Evolutionary conservation across 805 yeast genomes (phyloP).

Genomic region (Pichia nanzhaoensis): DNA sequence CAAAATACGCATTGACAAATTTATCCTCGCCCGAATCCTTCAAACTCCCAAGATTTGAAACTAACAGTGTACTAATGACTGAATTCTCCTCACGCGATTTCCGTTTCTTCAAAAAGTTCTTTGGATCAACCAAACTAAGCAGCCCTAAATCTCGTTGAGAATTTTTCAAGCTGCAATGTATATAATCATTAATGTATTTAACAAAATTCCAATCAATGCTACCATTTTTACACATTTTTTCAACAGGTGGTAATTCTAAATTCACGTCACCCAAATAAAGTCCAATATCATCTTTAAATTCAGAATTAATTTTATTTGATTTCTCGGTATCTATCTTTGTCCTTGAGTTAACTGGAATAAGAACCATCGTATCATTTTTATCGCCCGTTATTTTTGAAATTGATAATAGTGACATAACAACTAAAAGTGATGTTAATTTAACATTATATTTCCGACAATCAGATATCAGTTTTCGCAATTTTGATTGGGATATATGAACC

Average conservation of each 20-base stretch:
- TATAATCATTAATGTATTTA: constrained; percentile 9
- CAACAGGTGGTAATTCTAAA: constrained; percentile 9
- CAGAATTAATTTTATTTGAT: not conserved
- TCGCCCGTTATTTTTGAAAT: constrained; percentile 11
- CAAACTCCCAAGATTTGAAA: constrained; percentile 10
- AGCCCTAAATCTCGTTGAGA: constrained; percentile 13
- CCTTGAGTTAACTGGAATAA: constrained; percentile 13
- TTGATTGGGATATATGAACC: constrained; percentile 4
- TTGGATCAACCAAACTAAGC: constrained; percentile 10
- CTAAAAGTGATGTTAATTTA: constrained; percentile 13
- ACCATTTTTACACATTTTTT: constrained; percentile 3
- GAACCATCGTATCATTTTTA: constrained; percentile 11
- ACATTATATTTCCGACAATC: constrained; percentile 11
- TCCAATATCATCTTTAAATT: constrained; percentile 8
- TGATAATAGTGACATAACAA: constrained; percentile 9
- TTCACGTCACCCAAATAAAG: constrained; percentile 12
- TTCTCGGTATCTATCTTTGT: constrained; percentile 1
- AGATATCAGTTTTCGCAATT: not conserved
- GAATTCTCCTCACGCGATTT: constrained; percentile 2
- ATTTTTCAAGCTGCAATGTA: constrained; percentile 8
- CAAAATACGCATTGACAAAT: constrained; percentile 11
- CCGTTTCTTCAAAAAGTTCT: constrained; percentile 6
- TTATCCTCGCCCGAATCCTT: not conserved
- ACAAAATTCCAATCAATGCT: constrained; percentile 12
- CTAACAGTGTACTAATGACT: constrained; percentile 15